A percentile compares a stretch with the other conserved stretches of the same genome.
Evolutionary conservation across 805 yeast species (phyloP).

Genomic region (Isabelozyma pseudorhagii): DNA sequence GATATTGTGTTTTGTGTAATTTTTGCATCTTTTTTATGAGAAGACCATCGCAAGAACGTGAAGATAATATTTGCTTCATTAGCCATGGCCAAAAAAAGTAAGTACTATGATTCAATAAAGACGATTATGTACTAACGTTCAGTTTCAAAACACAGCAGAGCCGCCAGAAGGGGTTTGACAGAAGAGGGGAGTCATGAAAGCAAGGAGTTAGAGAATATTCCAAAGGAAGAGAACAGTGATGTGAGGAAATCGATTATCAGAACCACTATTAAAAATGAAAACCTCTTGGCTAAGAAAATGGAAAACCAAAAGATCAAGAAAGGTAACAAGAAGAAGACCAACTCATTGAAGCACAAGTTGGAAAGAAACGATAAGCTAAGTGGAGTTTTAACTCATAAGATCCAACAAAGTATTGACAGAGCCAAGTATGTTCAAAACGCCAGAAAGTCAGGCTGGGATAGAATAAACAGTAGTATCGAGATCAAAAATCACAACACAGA

Average conservation of each 20-base stretch:
- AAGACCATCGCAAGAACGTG: too few species aligned
- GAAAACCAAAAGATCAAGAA: slow-evolving; percentile 35
- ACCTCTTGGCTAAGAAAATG: slow-evolving; percentile 54
- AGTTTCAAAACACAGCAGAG: slow-evolving; percentile 70
- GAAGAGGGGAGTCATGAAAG: slow-evolving; percentile 41
- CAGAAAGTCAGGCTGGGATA: slow-evolving; percentile 73
- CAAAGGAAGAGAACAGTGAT: slow-evolving; percentile 60
- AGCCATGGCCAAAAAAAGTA: slow-evolving; percentile 40
- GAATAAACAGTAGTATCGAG: slow-evolving; percentile 51
- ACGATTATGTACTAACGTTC: slow-evolving; percentile 7
- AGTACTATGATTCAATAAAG: slow-evolving; percentile 9
- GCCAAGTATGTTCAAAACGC: slow-evolving; percentile 59
- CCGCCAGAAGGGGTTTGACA: slow-evolving; percentile 65
- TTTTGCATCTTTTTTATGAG: too few species aligned
- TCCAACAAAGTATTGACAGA: slow-evolving; percentile 60
- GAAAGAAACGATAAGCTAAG: slow-evolving; percentile 50
- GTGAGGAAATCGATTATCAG: slow-evolving; percentile 63
- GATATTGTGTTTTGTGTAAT: too few species aligned
- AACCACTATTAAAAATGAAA: slow-evolving; percentile 63
- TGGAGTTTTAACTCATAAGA: slow-evolving; percentile 59
- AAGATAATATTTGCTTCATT: neutral
- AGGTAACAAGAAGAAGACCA: slow-evolving; percentile 27
- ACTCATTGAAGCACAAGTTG: slow-evolving; percentile 30
- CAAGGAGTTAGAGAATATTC: slow-evolving; percentile 47
- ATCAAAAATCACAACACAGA: neutral